phyloP scores from a whole-genome alignment of 305 asterid genomes.

The Fraxinus velutina region DNA sequence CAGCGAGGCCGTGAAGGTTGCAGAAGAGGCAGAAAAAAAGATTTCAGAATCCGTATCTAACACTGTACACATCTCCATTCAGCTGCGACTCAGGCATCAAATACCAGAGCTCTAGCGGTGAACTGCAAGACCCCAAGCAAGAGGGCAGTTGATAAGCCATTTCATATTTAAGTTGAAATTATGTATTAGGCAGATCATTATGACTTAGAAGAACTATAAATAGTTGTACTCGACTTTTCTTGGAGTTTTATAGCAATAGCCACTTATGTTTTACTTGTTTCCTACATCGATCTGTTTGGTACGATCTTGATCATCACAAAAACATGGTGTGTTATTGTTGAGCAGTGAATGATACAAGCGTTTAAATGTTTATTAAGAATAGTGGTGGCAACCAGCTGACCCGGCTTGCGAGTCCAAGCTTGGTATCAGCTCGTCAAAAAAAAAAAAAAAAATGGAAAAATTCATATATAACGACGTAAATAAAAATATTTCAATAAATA shows the following conservation, averaged over 20 bases:
- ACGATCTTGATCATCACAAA: background rate
- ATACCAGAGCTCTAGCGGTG: constrained; percentile 39
- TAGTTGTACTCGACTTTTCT: background rate
- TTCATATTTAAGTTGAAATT: background rate
- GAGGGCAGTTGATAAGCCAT: background rate
- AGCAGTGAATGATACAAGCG: background rate
- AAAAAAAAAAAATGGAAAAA: too few species aligned
- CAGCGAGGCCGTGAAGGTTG: constrained; percentile 69
- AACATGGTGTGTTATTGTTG: background rate
- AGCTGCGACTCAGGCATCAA: constrained; percentile 57
- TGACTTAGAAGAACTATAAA: background rate
- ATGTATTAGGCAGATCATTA: background rate
- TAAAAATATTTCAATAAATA: too few species aligned
- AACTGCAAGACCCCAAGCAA: constrained; percentile 13
- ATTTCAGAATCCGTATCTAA: constrained; percentile 47
- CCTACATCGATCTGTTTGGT: background rate
- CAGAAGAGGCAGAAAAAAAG: constrained; percentile 63
- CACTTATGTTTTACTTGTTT: background rate
- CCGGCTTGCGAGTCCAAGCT: too few species aligned
- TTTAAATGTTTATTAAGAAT: background rate
- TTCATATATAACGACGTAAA: too few species aligned
- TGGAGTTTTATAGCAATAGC: background rate
- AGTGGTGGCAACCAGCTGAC: background rate
- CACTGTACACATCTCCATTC: constrained; percentile 52
- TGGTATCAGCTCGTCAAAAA: too few species aligned